Evolutionary conservation across 371 early-diverging fungal genomes (phyloP), one percentile per base, ranked within the genome.

Genomic region (Apophysomyces ossiformis): DNA sequence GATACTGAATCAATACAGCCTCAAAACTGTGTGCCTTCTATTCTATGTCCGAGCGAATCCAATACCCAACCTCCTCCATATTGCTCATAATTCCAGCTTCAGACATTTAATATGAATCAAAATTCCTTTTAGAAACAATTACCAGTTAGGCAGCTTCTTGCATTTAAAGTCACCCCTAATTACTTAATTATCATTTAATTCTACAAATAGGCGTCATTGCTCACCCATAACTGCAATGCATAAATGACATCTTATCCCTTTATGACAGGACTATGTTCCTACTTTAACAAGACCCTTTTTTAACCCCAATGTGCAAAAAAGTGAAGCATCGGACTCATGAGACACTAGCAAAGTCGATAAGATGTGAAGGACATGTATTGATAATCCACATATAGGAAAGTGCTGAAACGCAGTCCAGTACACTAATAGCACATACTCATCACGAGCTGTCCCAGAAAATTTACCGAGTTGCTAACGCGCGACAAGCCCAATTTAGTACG

Each of bases 221-320:
- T 26, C 32, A 26, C 3, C 32, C 32, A 26, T 26, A 26, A 26
- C 32, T 32, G 16, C 21, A 21, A 50, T 50, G 54, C 54, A 50
- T 50, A 50, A 50, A 50, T 50, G 54, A 50, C 54, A 50, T 50
- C 8, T 50, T 21, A 50, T 50, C 54, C 54, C 54, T 50, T 9
- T n/a, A n/a, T 21, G 16, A 26, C 54, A 32, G 16, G 54, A 50
- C 35, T 21, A 4, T 50, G 8, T 26, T 50, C 54, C 54, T 50
- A 26, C 21, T 50, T 47, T 50, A 50, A 32, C 37, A 57, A 37
- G 57, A 5, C 57, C 26, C 57, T 26, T 21, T 16, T 15, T 12
- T 57, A 35, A 7, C 37, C 32, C 32, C 32, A 26, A 26, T 26
- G 2, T 26, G 32, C 1, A 26, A 26, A 26, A 26, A 26, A 26